Conservation (phyloP, 2,329 filamentous ascomycete genomes). For the Teratosphaeria destructans region DNA sequence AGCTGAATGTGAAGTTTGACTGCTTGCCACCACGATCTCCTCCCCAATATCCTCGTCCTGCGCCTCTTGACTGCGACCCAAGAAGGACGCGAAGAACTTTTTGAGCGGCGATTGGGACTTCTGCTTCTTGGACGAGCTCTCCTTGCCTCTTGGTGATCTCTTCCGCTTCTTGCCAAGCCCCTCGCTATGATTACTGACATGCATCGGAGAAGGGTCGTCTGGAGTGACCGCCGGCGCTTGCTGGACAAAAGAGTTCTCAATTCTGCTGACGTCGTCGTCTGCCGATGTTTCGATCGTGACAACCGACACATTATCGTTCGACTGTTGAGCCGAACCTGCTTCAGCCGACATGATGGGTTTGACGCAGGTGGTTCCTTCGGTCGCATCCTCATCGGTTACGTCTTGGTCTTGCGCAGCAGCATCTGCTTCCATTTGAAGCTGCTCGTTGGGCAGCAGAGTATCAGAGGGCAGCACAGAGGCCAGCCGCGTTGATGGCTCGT, state of each 20-base stretch:
- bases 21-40: conserved; percentile 30
- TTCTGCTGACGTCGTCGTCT: conserved; percentile 21
- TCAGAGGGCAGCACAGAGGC: conserved; percentile 1
- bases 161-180: conserved; percentile 18
- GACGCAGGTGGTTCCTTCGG: neutral
- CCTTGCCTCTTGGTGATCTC: conserved; percentile 6
- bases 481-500: neutral
- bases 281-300: neutral
- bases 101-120: conserved; percentile 21
- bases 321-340: neutral
- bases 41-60: conserved; percentile 28
- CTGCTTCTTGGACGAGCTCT: conserved; percentile 15
- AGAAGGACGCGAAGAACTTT: conserved; percentile 15
- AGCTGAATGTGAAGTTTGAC: conserved; percentile 8
- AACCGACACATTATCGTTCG: neutral
- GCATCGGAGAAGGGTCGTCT: neutral
- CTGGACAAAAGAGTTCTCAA: conserved; percentile 29
- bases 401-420: neutral
- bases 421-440: conserved; percentile 4
- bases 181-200: conserved; percentile 5
- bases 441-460: neutral
- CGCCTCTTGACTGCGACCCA: conserved; percentile 12
- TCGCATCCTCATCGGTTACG: neutral
- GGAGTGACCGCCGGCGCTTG: neutral
- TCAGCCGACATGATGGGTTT: neutral